Evolutionary conservation across 805 yeast species (phyloP), one percentile per base, ranked within the genome.

Genomic region (Barnettozyma populi): DNA sequence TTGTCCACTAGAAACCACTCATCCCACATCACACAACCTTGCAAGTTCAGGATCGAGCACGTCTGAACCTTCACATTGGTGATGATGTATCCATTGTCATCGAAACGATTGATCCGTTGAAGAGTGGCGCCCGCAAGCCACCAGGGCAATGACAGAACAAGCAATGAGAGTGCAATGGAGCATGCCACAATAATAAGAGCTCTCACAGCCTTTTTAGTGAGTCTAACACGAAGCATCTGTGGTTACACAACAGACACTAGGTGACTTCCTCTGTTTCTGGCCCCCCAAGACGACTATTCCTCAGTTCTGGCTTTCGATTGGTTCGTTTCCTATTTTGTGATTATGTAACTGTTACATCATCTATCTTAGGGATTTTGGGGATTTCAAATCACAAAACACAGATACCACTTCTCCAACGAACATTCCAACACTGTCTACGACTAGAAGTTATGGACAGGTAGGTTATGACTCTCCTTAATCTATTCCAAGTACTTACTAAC

Each of bases 1-100:
- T 53, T 53, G 21, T 51, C 46, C 3, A 53, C 44, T n/a, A 41
- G 44, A 24, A 25, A 44, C 57, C 57, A 53, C 24, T 44, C 44
- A 1, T 40, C 38, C 2, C 43, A 44, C 13, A 41, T 41, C 13
- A 31, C 14, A 24, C 55, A 51, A 5, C 50, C 42, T 1, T 41
- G 40, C 6, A 49, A 21, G 11, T 16, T 34, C 7, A 44, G 13
- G 1, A 48, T 27, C 1, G 50, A 47, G 39, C 57, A 53, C 2
- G 45, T 29, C 9, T 31, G 29, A 2, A 50, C 37, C 20, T 41
- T 44, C 7, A 50, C 25, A 13, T 44, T 37, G 13, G 47, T 48
- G 31, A 46, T 46, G 13, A 46, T 25, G 18, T n/a, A 24, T 7
- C 45, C 49, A 11, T 27, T 10, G 27, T 46, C 49, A 31, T 31